A percentile compares a stretch with the other conserved stretches of the same genome.
Evolutionary conservation across 2,329 filamentous ascomycete species (phyloP).

Genomic region (Fusarium nematophilum): DNA sequence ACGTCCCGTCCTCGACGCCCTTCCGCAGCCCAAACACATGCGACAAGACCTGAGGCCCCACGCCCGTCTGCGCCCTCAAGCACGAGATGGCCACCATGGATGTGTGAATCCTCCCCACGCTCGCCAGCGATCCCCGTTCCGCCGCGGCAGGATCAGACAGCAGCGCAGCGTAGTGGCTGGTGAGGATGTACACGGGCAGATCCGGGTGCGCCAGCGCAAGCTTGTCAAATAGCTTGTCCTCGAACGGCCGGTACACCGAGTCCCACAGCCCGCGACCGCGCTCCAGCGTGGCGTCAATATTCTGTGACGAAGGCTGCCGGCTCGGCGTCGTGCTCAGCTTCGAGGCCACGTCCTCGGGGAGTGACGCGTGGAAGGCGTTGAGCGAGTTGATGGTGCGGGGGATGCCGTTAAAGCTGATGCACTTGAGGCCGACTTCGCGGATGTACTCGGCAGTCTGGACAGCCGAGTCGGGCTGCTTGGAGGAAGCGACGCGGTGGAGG

Average conservation of each 20-base stretch:
- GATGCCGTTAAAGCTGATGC: slow-evolving; percentile 84
- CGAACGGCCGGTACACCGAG: slow-evolving; percentile 80
- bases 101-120: slow-evolving; percentile 77
- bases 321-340: slow-evolving; percentile 68
- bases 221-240: slow-evolving; percentile 76
- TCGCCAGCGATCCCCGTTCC: slow-evolving; percentile 56
- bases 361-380: slow-evolving; percentile 73
- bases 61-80: slow-evolving; percentile 81
- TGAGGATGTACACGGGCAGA: slow-evolving; percentile 82
- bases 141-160: slow-evolving; percentile 73
- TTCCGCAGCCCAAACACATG: slow-evolving; percentile 86
- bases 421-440: slow-evolving; percentile 80
- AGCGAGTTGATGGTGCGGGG: slow-evolving; percentile 87
- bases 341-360: slow-evolving; percentile 67
- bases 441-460: slow-evolving; percentile 75
- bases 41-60: slow-evolving; percentile 83
- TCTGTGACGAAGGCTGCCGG: slow-evolving; percentile 62
- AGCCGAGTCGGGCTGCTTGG: slow-evolving; percentile 31
- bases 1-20: slow-evolving; percentile 75
- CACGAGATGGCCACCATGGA: slow-evolving; percentile 80
- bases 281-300: slow-evolving; percentile 63
- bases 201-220: slow-evolving; percentile 83
- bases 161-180: slow-evolving; percentile 78
- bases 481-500: slow-evolving; percentile 66
- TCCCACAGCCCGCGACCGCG: slow-evolving; percentile 79